These are phyloP conservation scores for Blastomyces emzantsi DNA, from an alignment of 2,329 filamentous ascomycete genomes.

Conservation along the genomic window DNA sequence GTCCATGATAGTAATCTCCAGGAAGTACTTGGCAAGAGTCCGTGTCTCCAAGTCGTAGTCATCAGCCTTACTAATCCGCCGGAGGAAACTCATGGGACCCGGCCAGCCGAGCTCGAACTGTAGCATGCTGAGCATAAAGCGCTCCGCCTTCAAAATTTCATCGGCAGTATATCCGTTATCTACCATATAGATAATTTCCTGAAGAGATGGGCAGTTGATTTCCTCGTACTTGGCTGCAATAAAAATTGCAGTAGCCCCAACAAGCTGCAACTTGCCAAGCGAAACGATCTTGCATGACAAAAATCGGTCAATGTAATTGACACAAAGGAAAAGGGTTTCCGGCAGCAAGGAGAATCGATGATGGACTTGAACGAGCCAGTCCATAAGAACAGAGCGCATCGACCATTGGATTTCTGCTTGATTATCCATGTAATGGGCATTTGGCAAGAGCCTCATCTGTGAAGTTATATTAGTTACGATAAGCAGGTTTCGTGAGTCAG, in stretches of 20 bases:
- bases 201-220: constrained; percentile 91
- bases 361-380: constrained; percentile 97
- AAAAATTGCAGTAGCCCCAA: constrained; percentile 91
- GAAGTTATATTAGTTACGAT: constrained; percentile 17
- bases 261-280: constrained; percentile 86
- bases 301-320: constrained; percentile 97
- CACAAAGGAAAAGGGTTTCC: constrained; percentile 87
- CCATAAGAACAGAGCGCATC: constrained; percentile 94
- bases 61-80: constrained; percentile 95
- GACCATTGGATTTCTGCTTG: constrained; percentile 99
- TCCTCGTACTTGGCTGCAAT: constrained; percentile 98
- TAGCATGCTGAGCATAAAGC: constrained; percentile 96
- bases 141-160: constrained; percentile 93
- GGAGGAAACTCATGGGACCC: constrained; percentile 97
- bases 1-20: constrained; percentile 96
- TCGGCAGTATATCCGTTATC: constrained; percentile 81
- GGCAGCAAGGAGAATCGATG: constrained; percentile 82
- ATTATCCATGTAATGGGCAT: constrained; percentile 90
- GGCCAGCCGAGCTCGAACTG: constrained; percentile 95
- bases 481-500: neutral
- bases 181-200: constrained; percentile 98
- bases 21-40: constrained; percentile 93
- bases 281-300: constrained; percentile 92
- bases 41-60: constrained; percentile 94
- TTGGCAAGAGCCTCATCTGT: constrained; percentile 71